Conservation (phyloP, 2,329 filamentous ascomycete genomes). For the Aspergillus terreus region DNA sequence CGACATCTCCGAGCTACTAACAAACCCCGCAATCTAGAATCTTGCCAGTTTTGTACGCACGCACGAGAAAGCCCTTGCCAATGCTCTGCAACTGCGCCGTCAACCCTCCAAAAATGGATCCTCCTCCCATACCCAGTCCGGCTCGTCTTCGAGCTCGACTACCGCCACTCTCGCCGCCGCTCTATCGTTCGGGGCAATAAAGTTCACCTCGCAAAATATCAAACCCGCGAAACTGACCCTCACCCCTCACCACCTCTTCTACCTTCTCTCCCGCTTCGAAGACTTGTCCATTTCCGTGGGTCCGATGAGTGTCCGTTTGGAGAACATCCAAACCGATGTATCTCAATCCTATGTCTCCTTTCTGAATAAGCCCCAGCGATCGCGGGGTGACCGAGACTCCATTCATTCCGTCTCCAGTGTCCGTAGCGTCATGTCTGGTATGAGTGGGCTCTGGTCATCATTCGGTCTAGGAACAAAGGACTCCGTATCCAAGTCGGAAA, state of each 20-base stretch:
- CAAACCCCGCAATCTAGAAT: conserved; percentile 57
- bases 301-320: conserved; percentile 91
- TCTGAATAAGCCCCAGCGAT: conserved; percentile 75
- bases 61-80: conserved; percentile 94
- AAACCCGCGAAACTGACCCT: conserved; percentile 90
- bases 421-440: conserved; percentile 93
- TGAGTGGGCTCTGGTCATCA: conserved; percentile 89
- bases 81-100: conserved; percentile 82
- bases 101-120: conserved; percentile 65
- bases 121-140: conserved; percentile 47
- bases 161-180: conserved; percentile 73
- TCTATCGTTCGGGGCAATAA: conserved; percentile 79
- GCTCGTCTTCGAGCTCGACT: conserved; percentile 63
- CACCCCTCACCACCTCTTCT: conserved; percentile 95
- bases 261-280: conserved; percentile 90
- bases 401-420: conserved; percentile 96
- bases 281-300: conserved; percentile 86
- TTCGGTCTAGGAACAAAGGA: conserved; percentile 79
- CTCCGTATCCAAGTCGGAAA: conserved; percentile 77
- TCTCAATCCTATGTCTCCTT: conserved; percentile 93
- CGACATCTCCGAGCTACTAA: conserved; percentile 5
- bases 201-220: conserved; percentile 76
- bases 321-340: conserved; percentile 86
- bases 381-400: conserved; percentile 81
- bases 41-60: conserved; percentile 93